Evolutionary conservation across 768 basidiomycete genomes (phyloP), one percentile per base, ranked within the genome.

Genomic region (Calvatia gigantea): DNA sequence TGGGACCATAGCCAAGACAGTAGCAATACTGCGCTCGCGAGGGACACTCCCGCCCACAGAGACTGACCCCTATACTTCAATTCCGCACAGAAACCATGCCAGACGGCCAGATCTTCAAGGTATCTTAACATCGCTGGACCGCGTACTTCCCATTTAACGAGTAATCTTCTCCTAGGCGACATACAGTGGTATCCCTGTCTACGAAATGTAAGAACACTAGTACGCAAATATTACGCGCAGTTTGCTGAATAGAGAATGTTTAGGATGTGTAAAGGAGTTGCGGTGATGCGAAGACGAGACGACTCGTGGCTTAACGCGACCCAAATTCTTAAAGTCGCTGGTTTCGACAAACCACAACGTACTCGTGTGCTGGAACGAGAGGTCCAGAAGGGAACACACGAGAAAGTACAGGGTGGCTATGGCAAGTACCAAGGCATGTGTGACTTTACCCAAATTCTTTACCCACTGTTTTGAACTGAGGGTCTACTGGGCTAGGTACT

Each of bases 231-330:
- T 51, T 61, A 66, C 64, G 69, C 71, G 69, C 64, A 65, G 58
- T 69, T 75, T 61, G 70, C 60, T 63, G 45, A 59, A 59, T 64
- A 61, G 65, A 72, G 73, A 32, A 38, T 19, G 9, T 37, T 35
- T 17, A 43, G 91, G 90, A 91, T 94, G 87, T 90, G 86, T 75
- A 92, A 93, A 68, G 87, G 90, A 51, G 91, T 98, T 67, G 96
- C 97, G 51, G 94, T 98, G 59, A 99, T 99, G 97, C 85, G 96
- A 45, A 83, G 97, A 65, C 88, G 94, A 68, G 82, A 91, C 33
- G 97, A 99, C 73, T 90, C 89, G 38, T 99, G 97, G 91, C 80
- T 99, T 56, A 99, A 99, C 81, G 97, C 97, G 72, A 99, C 97
- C 0, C 94, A 96, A 69, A 97, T 99, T 60, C 84, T 99, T 66